Evolutionary conservation across 2,329 filamentous ascomycete species (phyloP).

Genomic region (Beauveria sp.): DNA sequence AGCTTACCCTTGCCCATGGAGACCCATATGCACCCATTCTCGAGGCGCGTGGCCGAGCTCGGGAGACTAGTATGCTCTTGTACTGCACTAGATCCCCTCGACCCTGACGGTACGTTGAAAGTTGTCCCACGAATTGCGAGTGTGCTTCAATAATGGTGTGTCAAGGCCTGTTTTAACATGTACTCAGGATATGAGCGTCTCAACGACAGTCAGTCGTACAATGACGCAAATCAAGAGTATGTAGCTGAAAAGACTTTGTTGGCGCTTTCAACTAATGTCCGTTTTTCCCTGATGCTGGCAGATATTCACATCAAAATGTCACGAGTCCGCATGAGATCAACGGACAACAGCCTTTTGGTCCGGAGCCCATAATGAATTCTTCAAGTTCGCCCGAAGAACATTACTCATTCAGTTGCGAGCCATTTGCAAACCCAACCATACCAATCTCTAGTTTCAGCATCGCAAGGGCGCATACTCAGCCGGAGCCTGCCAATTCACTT

Average conservation of each 20-base stretch:
- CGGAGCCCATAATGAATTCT: neutral
- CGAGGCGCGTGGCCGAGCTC: neutral
- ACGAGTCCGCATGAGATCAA: neutral
- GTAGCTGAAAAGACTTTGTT: slow-evolving; percentile 6
- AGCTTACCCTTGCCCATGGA: neutral
- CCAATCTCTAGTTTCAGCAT: neutral
- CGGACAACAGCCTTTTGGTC: neutral
- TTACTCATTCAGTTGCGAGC: neutral
- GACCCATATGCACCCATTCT: neutral
- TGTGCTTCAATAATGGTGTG: neutral
- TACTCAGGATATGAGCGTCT: slow-evolving; percentile 2
- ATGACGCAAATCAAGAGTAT: slow-evolving; percentile 2
- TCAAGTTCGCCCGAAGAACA: neutral
- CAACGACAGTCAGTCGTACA: neutral
- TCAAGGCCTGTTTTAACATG: neutral
- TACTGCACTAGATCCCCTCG: neutral
- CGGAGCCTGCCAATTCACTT: neutral
- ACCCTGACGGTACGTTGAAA: neutral
- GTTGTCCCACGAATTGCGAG: neutral
- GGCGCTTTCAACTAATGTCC: neutral
- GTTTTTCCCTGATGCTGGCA: neutral
- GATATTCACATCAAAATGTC: slow-evolving; percentile 2
- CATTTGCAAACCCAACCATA: neutral
- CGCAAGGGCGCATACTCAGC: neutral
- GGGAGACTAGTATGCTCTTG: neutral